Conservation (phyloP, 2,329 filamentous ascomycete genomes). For the Aspergillus awamori region DNA sequence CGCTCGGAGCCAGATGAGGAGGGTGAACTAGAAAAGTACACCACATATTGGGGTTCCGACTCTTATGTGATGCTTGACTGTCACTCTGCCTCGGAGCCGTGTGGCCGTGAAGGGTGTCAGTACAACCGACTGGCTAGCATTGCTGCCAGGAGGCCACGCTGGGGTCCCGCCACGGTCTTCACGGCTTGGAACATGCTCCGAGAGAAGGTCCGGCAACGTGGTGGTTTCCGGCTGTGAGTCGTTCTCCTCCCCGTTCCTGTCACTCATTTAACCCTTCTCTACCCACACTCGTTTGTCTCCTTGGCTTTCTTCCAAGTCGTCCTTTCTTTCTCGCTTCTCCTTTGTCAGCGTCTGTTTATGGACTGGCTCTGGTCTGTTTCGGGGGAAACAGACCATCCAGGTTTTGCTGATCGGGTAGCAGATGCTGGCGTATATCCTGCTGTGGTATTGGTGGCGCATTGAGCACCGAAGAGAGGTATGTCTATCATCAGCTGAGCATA, state of each 20-base stretch:
- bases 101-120: constrained; percentile 7
- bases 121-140: constrained; percentile 8
- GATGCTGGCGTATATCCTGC: constrained; percentile 24
- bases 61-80: constrained; percentile 10
- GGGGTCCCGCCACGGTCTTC: constrained; percentile 8
- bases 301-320: constrained; percentile 2
- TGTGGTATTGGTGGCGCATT: constrained; percentile 22
- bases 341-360: constrained; percentile 15
- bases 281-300: constrained; percentile 10
- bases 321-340: not conserved
- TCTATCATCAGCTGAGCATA: not conserved
- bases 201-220: constrained; percentile 3
- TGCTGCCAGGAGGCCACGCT: not conserved
- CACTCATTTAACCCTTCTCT: constrained; percentile 7
- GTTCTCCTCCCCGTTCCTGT: not conserved
- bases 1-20: constrained; percentile 17
- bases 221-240: constrained; percentile 4
- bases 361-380: constrained; percentile 16
- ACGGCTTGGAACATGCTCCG: constrained; percentile 2
- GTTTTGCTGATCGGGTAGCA: constrained; percentile 23
- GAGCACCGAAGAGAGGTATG: constrained; percentile 15
- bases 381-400: constrained; percentile 14
- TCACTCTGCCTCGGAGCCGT: not conserved
- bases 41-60: constrained; percentile 19
- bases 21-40: constrained; percentile 16